phyloP scores from a whole-genome alignment of 768 basidiomycete species.

The Crassisporium funariophilum region DNA sequence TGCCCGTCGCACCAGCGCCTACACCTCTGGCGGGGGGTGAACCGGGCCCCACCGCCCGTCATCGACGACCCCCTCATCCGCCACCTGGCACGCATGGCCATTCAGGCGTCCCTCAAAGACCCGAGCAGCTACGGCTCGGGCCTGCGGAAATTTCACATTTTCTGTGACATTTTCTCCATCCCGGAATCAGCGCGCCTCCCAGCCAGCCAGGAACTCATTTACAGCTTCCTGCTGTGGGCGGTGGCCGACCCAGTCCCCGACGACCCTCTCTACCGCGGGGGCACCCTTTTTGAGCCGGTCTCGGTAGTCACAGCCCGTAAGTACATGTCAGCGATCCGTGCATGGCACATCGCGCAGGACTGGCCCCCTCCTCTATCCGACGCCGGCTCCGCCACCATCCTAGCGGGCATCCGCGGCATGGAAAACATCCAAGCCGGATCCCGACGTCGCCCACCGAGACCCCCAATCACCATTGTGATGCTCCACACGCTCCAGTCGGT shows the following conservation, averaged over 20 bases:
- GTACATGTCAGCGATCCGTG: slow-evolving; percentile 37
- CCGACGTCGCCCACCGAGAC: slow-evolving; percentile 23
- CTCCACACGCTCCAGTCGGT: slow-evolving; percentile 19
- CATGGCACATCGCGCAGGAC: slow-evolving; percentile 41
- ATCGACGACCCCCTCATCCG: slow-evolving; percentile 19
- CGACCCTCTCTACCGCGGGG: slow-evolving; percentile 7
- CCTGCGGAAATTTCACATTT: slow-evolving; percentile 22
- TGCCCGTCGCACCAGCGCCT: slow-evolving; percentile 7
- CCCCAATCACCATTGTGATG: slow-evolving; percentile 36
- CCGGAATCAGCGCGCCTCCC: slow-evolving; percentile 19
- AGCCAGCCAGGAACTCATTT: slow-evolving; percentile 24
- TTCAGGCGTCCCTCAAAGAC: slow-evolving; percentile 21
- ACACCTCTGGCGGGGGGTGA: slow-evolving; percentile 33
- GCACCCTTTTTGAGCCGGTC: slow-evolving; percentile 32
- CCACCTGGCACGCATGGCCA: slow-evolving; percentile 1
- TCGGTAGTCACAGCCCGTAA: slow-evolving; percentile 25
- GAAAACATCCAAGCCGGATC: slow-evolving; percentile 18
- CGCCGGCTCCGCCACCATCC: slow-evolving; percentile 17
- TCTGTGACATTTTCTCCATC: slow-evolving; percentile 21
- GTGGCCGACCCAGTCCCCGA: slow-evolving; percentile 26
- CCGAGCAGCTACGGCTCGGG: slow-evolving; percentile 16
- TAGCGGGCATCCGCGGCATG: slow-evolving; percentile 32
- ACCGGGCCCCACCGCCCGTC: slow-evolving; percentile 22
- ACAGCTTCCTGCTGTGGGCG: slow-evolving; percentile 40
- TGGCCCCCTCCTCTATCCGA: slow-evolving; percentile 35